These are phyloP conservation scores for Lactifluus subvellereus DNA, from an alignment of 768 basidiomycete species.

Conservation along the genomic window DNA sequence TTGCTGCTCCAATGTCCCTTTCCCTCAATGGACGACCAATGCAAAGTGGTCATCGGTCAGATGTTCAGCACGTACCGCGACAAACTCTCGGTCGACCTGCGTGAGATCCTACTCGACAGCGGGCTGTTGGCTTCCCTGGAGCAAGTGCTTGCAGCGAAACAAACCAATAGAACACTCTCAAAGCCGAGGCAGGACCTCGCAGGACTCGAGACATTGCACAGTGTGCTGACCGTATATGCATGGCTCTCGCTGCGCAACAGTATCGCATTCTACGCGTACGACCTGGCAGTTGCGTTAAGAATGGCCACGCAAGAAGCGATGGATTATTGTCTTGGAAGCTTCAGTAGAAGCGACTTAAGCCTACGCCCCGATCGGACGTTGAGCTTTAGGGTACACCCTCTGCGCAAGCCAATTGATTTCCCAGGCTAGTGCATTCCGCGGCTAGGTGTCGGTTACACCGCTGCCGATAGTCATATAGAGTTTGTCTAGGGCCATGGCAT, in stretches of 20 bases:
- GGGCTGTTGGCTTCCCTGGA: conserved; percentile 40
- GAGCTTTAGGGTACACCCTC: background rate
- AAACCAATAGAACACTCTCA: conserved; percentile 19
- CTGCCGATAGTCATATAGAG: background rate
- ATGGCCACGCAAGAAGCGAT: conserved; percentile 57
- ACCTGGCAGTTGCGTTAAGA: conserved; percentile 49
- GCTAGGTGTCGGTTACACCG: background rate
- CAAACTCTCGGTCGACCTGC: conserved; percentile 40
- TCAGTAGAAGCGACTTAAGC: background rate
- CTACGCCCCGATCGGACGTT: background rate
- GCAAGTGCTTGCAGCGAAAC: conserved; percentile 35
- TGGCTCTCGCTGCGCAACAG: conserved; percentile 76
- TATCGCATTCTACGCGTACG: conserved; percentile 57
- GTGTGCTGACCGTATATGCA: conserved; percentile 67
- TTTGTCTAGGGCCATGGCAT: conserved; percentile 1
- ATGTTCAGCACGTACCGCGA: conserved; percentile 42
- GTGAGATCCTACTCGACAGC: conserved; percentile 33
- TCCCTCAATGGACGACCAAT: conserved; percentile 42
- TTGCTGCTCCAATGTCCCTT: conserved; percentile 48
- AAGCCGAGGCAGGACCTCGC: conserved; percentile 19
- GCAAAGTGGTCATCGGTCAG: conserved; percentile 32
- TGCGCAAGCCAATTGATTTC: background rate
- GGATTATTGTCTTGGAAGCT: conserved; percentile 48
- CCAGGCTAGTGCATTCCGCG: background rate
- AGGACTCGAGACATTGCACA: conserved; percentile 69